Base-by-base conservation (phyloP, 768 basidiomycete species). In the Lactarius hengduanensis region DNA sequence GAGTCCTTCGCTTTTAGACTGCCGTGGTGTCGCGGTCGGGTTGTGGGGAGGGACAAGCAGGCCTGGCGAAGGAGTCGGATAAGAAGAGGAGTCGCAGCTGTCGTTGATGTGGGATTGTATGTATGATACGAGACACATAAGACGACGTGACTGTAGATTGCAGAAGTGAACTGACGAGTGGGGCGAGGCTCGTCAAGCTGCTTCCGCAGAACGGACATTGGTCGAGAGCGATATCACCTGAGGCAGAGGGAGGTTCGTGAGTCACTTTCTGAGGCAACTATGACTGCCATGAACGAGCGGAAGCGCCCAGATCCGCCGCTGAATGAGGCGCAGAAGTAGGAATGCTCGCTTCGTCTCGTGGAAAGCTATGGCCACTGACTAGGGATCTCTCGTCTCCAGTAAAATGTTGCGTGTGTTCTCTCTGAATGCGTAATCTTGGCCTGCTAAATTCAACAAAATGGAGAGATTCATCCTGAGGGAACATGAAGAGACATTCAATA, bases 171-270 rank as follows among this genome's bases (percentile, higher is more conserved):
- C 76, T 73, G 59, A 79, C 77, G 65, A 72, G 63, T 36, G 72
- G 60, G 61, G 61, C 70, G 62, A 74, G 63, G 54, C 70, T 76
- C 61, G 70, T 73, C 70, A 72, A n/a, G 58, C 47, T 72, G 69
- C 54, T 72, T n/a, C 70, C 72, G 62, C 77, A 79, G 28, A 79
- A 62, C 10, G 77, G 75, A 68, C 77, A 78, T 22, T 60, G 68
- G n/a, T 74, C 72, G 2, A 70, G 26, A 20, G 11, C 30, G 30
- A 11, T 54, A 6, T 66, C 64, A 13, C 26, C 22, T 9, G 45
- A 43, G 1, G 8, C 8, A 11, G 32, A 53, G 22, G 63, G 11
- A 4, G 45, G 41, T 40, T 70, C 67, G 56, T 74, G 30, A 32
- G 30, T 32, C 30, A 32, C 30, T 32, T 5, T n/a, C 30, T 0